Base-by-base conservation (phyloP, 306 rosid species). In the Dryas drummondii region DNA sequence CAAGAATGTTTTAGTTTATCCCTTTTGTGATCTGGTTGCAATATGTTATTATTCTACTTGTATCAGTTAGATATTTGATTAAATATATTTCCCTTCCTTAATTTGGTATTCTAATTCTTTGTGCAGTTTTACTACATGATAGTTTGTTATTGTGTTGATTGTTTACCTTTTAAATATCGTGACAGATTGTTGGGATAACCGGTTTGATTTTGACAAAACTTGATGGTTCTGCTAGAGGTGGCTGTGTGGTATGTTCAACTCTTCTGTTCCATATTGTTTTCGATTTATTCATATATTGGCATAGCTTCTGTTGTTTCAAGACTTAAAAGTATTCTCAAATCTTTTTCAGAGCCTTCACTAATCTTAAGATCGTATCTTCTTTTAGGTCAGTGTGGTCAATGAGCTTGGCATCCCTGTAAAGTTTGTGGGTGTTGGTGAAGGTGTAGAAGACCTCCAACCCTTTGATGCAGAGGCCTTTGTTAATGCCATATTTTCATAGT, bases 151-250 rank as follows among this genome's bases (percentile, higher is more conserved):
- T 66, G 13, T 58, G 68, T 32, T 6, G 57, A 45, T 53, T 55
- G 19, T 66, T 71, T 54, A 55, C 40, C 14, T 51, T 77, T 67
- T 55, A 52, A 27, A 62, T 77, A 65, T 13, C 73, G 74, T 11
- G 48, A 76, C 89, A 91, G 98, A 91, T 94, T 47, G 97, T 94
- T 66, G 97, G 97, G 42, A 81, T 94, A 22, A 91, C 94, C n/a
- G 98, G 97, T 76, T 88, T 94, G 68, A 80, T 94, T 77, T 82
- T 94, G 89, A 91, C 97, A 72, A 94, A 91, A 79, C 88, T 91
- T 70, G 98, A 94, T 79, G 98, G 98, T 79, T 86, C 98, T 66
- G 98, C 98, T 13, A 86, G 98, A 88, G 98, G 98, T 74, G 98
- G 98, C 81, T 94, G 98, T 62, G 97, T 94, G 97, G 98, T 91